Evolutionary conservation across 805 yeast species (phyloP).

Genomic region (Yarrowia osloensis): DNA sequence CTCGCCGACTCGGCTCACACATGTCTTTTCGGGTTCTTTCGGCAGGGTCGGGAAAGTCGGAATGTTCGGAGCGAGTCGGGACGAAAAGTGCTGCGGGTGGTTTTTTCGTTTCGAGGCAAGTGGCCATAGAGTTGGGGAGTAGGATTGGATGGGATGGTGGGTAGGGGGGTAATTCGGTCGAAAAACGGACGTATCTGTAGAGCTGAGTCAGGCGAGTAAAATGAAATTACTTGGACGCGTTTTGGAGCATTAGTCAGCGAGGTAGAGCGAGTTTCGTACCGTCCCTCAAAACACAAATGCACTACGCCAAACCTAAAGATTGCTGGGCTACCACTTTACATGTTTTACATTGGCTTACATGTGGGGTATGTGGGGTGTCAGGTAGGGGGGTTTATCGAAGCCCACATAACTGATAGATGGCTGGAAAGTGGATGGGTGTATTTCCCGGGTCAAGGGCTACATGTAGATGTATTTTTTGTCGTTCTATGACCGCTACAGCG

Average conservation of each 20-base stretch:
- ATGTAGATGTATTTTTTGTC: too few relatives aligned
- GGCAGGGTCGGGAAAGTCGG: background rate
- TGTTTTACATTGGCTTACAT: conserved; percentile 29
- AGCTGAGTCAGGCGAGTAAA: too few relatives aligned
- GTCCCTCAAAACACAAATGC: background rate
- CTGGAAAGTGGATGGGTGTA: too few relatives aligned
- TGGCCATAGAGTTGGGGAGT: background rate
- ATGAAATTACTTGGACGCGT: too few relatives aligned
- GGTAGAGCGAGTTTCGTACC: background rate
- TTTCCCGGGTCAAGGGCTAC: too few relatives aligned
- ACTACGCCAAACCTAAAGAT: background rate
- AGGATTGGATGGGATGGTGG: too few relatives aligned
- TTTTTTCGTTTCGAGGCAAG: conserved; percentile 18
- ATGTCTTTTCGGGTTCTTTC: background rate
- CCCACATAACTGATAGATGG: too few relatives aligned
- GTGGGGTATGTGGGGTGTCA: conserved; percentile 28
- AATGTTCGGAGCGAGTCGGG: conserved; percentile 6
- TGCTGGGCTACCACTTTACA: conserved; percentile 6
- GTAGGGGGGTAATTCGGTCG: too few relatives aligned
- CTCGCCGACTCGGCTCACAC: background rate
- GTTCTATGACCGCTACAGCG: too few relatives aligned
- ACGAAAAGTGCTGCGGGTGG: conserved; percentile 17
- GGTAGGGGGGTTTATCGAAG: too few relatives aligned
- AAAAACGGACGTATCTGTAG: too few relatives aligned
- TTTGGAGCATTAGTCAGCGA: too few relatives aligned